Base-by-base conservation (phyloP, 345 rosid species). In the Bretschneidera sinensis region DNA sequence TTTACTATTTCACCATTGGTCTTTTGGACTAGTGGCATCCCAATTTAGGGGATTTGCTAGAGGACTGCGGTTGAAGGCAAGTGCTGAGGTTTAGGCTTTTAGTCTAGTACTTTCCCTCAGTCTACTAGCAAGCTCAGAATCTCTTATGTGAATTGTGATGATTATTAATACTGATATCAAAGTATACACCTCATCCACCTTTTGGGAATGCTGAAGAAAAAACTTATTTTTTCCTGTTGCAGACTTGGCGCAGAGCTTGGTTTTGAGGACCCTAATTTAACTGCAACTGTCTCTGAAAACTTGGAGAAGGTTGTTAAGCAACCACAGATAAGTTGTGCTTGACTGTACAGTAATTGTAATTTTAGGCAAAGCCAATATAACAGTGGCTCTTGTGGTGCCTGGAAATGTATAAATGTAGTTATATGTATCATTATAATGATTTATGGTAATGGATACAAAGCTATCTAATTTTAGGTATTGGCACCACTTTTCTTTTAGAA, bases 251-350 rank as follows among this genome's bases (percentile, higher is more conserved):
- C 81, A 24, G 92, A 95, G 81, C 85, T 91, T 51, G 85, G 89
- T 34, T 88, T 88, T 4, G 96, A 81, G 71, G 96, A 95, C 81
- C 86, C 82, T 17, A 86, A 86, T 80, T 74, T 95, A 69, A 95
- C 97, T 22, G 79, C 89, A 28, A 70, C 81, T 18, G 96, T 95
- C 31, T 83, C 89, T 2, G 74, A 77, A 55, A 88, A 86, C 81
- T 73, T 95, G 82, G 96, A 94, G 68, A 82, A 79, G 66, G 65
- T 76, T 43, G 64, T 74, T 18, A 86, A 82, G 72, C 82, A 54
- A 66, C 83, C 77, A 60, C 87, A 83, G 76, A 75, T 76, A 53
- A 73, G 72, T 45, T 94, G 92, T 71, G 65, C 77, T 56, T 89
- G 76, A 87, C 18, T 73, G 78, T 75, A 64, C 51, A 81, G 75